These are phyloP conservation scores for Chaetoceros tenuissimus DNA, from an alignment of 108 stramenopile genomes.

Conservation along the genomic window DNA sequence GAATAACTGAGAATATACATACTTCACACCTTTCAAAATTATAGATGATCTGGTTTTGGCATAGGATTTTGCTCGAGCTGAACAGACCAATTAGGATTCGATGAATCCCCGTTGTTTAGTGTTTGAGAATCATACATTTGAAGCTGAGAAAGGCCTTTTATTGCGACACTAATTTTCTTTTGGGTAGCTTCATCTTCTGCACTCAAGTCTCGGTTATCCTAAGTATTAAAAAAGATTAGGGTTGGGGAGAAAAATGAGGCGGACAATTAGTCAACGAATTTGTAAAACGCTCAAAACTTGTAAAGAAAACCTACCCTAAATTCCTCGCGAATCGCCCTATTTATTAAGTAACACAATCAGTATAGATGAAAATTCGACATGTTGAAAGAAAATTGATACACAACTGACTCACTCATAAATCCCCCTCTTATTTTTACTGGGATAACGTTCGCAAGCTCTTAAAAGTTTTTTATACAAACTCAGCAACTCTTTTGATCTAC, in stretches of 20 bases:
- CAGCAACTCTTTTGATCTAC: constrained; percentile 31
- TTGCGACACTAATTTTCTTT: constrained; percentile 57
- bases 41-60: constrained; percentile 40
- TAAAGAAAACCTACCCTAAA: too few relatives aligned
- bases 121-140: constrained; percentile 53
- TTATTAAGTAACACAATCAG: not conserved
- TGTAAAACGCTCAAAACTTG: not conserved
- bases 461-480: constrained; percentile 57
- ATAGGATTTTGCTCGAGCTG: constrained; percentile 79
- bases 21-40: too few relatives aligned
- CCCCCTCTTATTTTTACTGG: constrained; percentile 57
- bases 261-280: not conserved
- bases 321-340: too few relatives aligned
- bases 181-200: constrained; percentile 43
- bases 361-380: not conserved
- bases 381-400: not conserved
- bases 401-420: constrained; percentile 36
- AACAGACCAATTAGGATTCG: constrained; percentile 62
- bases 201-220: constrained; percentile 35
- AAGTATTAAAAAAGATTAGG: not conserved
- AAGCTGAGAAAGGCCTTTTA: constrained; percentile 68
- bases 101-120: constrained; percentile 30
- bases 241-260: not conserved
- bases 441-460: constrained; percentile 60
- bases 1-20: too few relatives aligned